phyloP scores from a whole-genome alignment of 2,329 filamentous ascomycete genomes.

The Phialophora verrucosa region DNA sequence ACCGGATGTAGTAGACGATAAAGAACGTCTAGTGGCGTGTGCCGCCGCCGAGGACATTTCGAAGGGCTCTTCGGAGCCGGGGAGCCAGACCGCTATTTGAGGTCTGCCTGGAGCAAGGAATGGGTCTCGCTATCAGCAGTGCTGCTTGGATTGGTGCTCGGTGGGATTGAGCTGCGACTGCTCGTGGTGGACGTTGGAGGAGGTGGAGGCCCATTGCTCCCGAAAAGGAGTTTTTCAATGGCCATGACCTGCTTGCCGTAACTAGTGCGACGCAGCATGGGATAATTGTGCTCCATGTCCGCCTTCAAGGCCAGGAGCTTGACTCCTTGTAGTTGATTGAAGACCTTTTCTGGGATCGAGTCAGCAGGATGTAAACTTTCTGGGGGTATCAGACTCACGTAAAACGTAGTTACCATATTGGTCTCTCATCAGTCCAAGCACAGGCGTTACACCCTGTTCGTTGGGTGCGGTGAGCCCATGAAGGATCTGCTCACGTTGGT shows the following conservation, averaged over 20 bases:
- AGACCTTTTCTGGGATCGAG: constrained; percentile 73
- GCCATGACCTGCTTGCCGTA: constrained; percentile 70
- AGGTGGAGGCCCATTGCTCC: constrained; percentile 65
- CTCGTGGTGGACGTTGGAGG: constrained; percentile 56
- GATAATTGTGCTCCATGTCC: constrained; percentile 67
- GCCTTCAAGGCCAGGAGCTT: constrained; percentile 67
- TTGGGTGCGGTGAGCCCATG: constrained; percentile 64
- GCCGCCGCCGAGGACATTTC: background rate
- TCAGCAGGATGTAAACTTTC: constrained; percentile 40
- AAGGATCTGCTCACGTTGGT: constrained; percentile 74
- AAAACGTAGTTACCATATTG: constrained; percentile 96
- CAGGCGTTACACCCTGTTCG: constrained; percentile 69
- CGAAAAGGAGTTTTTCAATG: constrained; percentile 58
- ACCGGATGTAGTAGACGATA: background rate
- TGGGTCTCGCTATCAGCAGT: constrained; percentile 18
- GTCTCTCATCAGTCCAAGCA: constrained; percentile 82
- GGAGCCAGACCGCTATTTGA: constrained; percentile 1
- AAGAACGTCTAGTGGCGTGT: background rate
- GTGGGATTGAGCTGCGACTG: constrained; percentile 68
- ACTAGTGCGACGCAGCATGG: constrained; percentile 66
- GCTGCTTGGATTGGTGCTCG: constrained; percentile 67
- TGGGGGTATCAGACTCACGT: constrained; percentile 66
- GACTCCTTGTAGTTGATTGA: constrained; percentile 65
- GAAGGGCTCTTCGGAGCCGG: background rate
- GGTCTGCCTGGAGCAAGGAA: constrained; percentile 6